Evolutionary conservation across 2,329 filamentous ascomycete genomes (phyloP).

Genomic region (Blastomyces percursus): DNA sequence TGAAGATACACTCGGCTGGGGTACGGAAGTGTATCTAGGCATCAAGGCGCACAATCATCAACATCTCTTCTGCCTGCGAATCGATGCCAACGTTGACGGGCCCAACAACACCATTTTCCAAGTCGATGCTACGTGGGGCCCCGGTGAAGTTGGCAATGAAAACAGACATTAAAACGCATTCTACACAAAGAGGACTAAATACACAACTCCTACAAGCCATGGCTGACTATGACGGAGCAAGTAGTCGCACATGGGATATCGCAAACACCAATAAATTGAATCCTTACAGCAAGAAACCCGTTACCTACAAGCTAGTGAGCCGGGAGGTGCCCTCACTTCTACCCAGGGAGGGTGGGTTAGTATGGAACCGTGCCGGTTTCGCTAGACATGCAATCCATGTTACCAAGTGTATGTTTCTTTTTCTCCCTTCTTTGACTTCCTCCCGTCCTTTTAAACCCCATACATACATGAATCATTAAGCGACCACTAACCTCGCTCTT

Average conservation of each 20-base stretch:
- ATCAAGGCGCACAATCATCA: constrained; percentile 96
- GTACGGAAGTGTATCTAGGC: constrained; percentile 79
- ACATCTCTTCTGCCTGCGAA: constrained; percentile 81
- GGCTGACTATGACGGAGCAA: constrained; percentile 71
- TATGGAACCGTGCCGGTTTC: constrained; percentile 84
- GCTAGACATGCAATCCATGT: constrained; percentile 80
- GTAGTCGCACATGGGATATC: constrained; percentile 82
- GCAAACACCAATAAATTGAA: constrained; percentile 74
- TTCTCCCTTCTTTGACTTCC: constrained; percentile 5
- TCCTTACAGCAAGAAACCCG: constrained; percentile 72
- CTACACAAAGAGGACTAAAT: constrained; percentile 71
- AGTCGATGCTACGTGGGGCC: constrained; percentile 60
- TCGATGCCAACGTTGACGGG: constrained; percentile 81
- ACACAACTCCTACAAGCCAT: constrained; percentile 57
- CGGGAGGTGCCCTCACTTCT: constrained; percentile 68
- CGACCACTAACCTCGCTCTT: constrained; percentile 8
- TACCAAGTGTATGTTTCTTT: constrained; percentile 59
- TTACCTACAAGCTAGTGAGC: constrained; percentile 80
- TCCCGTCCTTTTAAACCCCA: neutral
- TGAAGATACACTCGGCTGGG: constrained; percentile 78
- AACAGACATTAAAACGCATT: constrained; percentile 90
- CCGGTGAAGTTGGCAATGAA: constrained; percentile 64
- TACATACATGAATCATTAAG: neutral
- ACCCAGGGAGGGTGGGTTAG: constrained; percentile 68
- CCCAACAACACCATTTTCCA: constrained; percentile 75